Base-by-base conservation (phyloP, 2,329 filamentous ascomycete species). In the Neonectria ditissima region DNA sequence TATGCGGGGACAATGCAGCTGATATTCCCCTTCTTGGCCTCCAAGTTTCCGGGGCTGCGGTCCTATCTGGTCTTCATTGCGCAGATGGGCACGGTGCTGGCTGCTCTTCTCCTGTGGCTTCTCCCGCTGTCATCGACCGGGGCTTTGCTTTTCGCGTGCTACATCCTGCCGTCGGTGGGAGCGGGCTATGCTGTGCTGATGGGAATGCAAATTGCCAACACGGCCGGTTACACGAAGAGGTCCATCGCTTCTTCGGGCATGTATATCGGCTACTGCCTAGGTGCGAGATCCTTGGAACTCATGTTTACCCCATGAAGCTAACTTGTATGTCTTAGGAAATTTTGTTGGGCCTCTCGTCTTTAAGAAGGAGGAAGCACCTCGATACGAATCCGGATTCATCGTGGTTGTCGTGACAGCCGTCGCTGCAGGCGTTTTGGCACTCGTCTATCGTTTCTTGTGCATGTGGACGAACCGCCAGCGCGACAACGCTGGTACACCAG, bases 231-330 rank as follows among this genome's bases (percentile, higher is more conserved):
- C 55, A 85, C 84, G 0, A 86, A 86, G 72, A 75, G 82, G 1
- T 80, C 80, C 1, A 74, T 85, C 1, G 80, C 80, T 1, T 82
- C 81, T 1, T 83, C 82, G 2, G 83, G 83, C 0, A 75, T 85
- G 6, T 86, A 83, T 54, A 80, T 85, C 20, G 84, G 83, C 1
- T 86, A 85, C 66, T 86, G 83, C 66, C 73, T 85, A 9, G 82
- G 76, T 70, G 28, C n/a, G 68, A 43, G 13, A 26, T 32, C 7
- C 18, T 34, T 34, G 1, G 4, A 16, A 9, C 5, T 9, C 20
- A 9, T n/a, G 13, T 6, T 2, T 4, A 5, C 11, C n/a, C 13
- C 20, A 9, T n/a, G 3, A 14, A 9, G 8, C 43, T 48, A 11
- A 61, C 13, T 24, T 8, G 10, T 8, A 1, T 14, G 2, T 2